Evolutionary conservation across 2,329 filamentous ascomycete species (phyloP).

Genomic region (Fusarium albosuccineum): DNA sequence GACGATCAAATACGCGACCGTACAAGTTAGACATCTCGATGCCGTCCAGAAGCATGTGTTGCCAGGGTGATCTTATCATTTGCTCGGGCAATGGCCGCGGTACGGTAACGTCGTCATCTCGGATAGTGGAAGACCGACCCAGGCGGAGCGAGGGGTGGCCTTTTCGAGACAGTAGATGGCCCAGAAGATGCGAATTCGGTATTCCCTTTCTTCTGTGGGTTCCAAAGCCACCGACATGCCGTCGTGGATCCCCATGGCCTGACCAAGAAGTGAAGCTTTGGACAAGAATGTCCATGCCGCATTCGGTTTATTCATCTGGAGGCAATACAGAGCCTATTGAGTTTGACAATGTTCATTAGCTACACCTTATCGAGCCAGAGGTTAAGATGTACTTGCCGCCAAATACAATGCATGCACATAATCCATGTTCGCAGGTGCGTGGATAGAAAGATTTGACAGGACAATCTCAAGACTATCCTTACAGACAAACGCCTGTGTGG

Average conservation of each 20-base stretch:
- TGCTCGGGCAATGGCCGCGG: slow-evolving; percentile 3
- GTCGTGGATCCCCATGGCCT: slow-evolving; percentile 40
- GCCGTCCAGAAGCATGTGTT: background rate
- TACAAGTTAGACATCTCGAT: background rate
- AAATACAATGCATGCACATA: slow-evolving; percentile 31
- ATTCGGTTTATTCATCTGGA: slow-evolving; percentile 36
- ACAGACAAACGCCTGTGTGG: slow-evolving; percentile 26
- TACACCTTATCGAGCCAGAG: no score
- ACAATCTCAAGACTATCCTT: slow-evolving; percentile 40
- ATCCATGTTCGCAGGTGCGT: slow-evolving; percentile 32
- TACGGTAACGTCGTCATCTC: slow-evolving; percentile 45
- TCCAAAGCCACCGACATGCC: slow-evolving; percentile 21
- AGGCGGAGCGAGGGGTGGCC: slow-evolving; percentile 42
- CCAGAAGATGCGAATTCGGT: slow-evolving; percentile 44
- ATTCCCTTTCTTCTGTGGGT: slow-evolving; percentile 9
- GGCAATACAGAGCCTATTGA: slow-evolving; percentile 27
- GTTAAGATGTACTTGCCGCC: slow-evolving; percentile 23
- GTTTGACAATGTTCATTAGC: no score
- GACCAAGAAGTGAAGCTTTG: slow-evolving; percentile 35
- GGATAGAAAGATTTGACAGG: slow-evolving; percentile 37
- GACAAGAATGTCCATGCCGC: slow-evolving; percentile 42
- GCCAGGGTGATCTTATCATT: background rate
- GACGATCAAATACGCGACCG: background rate
- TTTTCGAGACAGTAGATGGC: slow-evolving; percentile 45
- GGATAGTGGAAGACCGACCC: slow-evolving; percentile 43